Conservation (phyloP, 1,284 basidiomycete genomes). For the Inonotus hispidus region DNA sequence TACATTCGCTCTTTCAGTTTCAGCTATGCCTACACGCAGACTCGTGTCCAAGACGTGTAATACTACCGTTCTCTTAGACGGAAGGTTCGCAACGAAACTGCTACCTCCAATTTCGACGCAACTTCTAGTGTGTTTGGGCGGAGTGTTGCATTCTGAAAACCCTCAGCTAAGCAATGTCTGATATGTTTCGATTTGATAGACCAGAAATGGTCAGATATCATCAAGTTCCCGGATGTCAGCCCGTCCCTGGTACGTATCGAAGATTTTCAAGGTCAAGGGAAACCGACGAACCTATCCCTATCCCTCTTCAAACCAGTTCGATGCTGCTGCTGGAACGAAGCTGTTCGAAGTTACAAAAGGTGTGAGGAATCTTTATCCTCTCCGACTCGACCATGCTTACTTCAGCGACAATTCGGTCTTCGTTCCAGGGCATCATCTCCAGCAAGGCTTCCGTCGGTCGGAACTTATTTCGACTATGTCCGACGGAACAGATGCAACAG, state of each 20-base stretch:
- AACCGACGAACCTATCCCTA: too few species aligned
- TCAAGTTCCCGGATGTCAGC: not conserved
- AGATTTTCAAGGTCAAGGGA: not conserved
- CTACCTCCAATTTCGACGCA: not conserved
- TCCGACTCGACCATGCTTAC: not conserved
- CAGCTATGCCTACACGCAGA: not conserved
- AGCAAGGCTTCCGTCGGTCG: conserved; percentile 52
- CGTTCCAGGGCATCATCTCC: conserved; percentile 44
- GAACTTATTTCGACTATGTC: conserved; percentile 49
- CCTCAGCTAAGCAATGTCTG: not conserved
- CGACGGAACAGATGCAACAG: conserved; percentile 37
- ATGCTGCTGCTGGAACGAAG: not conserved
- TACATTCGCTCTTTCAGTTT: not conserved
- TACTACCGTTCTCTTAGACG: conserved; percentile 2
- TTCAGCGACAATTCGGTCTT: conserved; percentile 47
- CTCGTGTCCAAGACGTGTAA: not conserved
- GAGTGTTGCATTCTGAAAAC: not conserved
- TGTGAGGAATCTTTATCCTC: not conserved
- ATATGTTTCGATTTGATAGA: not conserved
- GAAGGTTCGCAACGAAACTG: not conserved
- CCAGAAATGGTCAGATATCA: conserved; percentile 5
- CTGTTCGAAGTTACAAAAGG: not conserved
- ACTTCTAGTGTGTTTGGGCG: conserved; percentile 2
- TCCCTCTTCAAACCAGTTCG: not conserved
- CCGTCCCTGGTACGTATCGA: not conserved